Base-by-base conservation (phyloP, 2,329 filamentous ascomycete species). In the Exophiala oligosperma region DNA sequence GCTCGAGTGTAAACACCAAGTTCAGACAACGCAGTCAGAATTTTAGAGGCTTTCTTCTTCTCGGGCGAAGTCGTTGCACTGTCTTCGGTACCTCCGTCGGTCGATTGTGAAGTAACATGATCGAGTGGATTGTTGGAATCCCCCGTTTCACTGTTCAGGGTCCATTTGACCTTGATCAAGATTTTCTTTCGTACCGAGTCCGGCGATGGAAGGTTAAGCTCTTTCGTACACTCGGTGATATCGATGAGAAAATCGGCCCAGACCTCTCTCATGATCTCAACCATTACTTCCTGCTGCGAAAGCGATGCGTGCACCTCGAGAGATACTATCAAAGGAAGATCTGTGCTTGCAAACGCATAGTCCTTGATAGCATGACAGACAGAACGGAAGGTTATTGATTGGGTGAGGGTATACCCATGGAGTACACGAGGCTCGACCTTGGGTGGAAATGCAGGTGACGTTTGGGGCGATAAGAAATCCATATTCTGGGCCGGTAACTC, bases 251-350 rank as follows among this genome's bases (percentile, higher is more conserved):
- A 76, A 0, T 84, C 86, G 41, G 82, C 83, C 92, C 92, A 99
- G 63, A 90, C 88, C 65, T 96, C 86, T 64, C 86, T 86, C 89
- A 99, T 97, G 63, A 97, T 96, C 56, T 90, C 84, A 9, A 96
- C 92, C 90, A 97, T 97, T 51, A 89, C 82, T 63, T 91, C 86
- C 73, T 99, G 94, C 73, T 97, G 93, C 53, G 90, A 85, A 1
- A 82, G 77, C 60, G 88, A 84, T 12, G 91, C 88, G 72, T 97
- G 93, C 0, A 97, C 90, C 73, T 99, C 94, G 4, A 97, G 81
- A 71, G 92, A 96, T 64, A 97, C 85, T 58, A 97, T 95, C 40
- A 99, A 78, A 0, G 94, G 94, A 21, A 96, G 78, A 52, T 89
- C 83, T 59, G 84, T 92, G 5, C 78, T 82, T 28, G 84, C 77